phyloP scores from a whole-genome alignment of 2,329 filamentous ascomycete species.

The Akanthomyces uredinophilus region DNA sequence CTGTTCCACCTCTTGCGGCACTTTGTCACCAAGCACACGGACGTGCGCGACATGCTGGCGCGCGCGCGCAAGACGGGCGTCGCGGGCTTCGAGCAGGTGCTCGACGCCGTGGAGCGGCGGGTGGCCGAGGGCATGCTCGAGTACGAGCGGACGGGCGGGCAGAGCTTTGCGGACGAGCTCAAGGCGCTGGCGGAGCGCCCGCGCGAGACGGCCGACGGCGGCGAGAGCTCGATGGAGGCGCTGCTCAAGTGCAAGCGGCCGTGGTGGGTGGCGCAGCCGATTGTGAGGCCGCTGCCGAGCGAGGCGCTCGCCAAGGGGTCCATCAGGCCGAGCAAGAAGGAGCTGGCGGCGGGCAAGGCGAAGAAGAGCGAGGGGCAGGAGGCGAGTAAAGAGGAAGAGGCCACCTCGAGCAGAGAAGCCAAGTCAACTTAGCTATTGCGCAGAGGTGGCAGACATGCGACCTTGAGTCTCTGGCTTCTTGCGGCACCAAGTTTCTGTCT shows the following conservation, averaged over 20 bases:
- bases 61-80: constrained; percentile 65
- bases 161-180: constrained; percentile 41
- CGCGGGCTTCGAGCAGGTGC: constrained; percentile 67
- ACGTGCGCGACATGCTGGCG: constrained; percentile 81
- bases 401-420: too few species aligned
- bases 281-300: constrained; percentile 77
- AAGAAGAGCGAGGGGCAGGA: constrained; percentile 20
- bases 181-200: constrained; percentile 22
- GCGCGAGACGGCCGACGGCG: constrained; percentile 33
- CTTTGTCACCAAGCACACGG: constrained; percentile 72
- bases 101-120: constrained; percentile 68
- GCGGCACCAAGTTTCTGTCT: too few species aligned
- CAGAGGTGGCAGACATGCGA: too few species aligned
- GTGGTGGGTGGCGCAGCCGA: constrained; percentile 87
- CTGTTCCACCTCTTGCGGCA: constrained; percentile 87
- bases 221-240: constrained; percentile 58
- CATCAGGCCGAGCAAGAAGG: constrained; percentile 68
- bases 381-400: neutral
- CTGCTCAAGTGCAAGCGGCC: constrained; percentile 72
- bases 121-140: constrained; percentile 69
- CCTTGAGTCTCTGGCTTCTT: too few species aligned
- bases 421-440: too few species aligned
- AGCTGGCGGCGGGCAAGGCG: constrained; percentile 40
- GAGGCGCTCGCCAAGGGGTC: constrained; percentile 82
- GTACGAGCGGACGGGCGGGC: constrained; percentile 50